Percentiles rank a stretch among this genome's conserved stretches.
Evolutionary conservation across 148 eudicot genomes (phyloP).

Genomic region (Cornus controversa): DNA sequence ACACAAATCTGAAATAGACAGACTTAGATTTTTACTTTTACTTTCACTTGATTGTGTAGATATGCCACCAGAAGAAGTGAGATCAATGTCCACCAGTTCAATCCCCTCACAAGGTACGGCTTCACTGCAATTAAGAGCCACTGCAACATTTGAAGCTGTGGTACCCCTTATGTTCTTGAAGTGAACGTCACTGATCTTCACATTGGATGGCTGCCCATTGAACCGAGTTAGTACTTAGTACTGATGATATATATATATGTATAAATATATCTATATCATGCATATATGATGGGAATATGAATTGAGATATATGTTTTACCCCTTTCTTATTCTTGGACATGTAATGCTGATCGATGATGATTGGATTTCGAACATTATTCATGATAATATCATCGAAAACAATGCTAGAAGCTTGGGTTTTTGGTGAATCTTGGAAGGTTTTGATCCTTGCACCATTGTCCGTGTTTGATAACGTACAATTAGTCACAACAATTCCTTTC

Average conservation of each 20-base stretch:
- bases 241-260: too few species aligned
- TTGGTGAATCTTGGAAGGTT: slow-evolving; percentile 29
- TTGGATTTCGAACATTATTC: slow-evolving; percentile 43
- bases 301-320: too few species aligned
- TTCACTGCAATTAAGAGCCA: slow-evolving; percentile 45
- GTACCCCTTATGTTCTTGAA: slow-evolving; percentile 70
- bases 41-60: too few species aligned
- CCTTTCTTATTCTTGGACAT: slow-evolving; percentile 19
- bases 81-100: slow-evolving; percentile 39
- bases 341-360: slow-evolving; percentile 55
- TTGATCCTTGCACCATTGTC: slow-evolving; percentile 67
- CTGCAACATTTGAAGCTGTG: slow-evolving; percentile 14
- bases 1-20: too few species aligned
- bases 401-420: slow-evolving; percentile 27
- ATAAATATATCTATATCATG: too few species aligned
- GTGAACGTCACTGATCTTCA: slow-evolving; percentile 48
- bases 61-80: slow-evolving; percentile 12
- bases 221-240: too few species aligned
- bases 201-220: slow-evolving; percentile 29
- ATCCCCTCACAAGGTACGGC: slow-evolving; percentile 57
- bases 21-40: too few species aligned
- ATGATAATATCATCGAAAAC: slow-evolving; percentile 37
- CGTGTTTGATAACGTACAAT: slow-evolving; percentile 42
- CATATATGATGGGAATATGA: too few species aligned
- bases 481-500: slow-evolving; percentile 27